Evolutionary conservation across 169 alveolate genomes (phyloP).

Genomic region (Eimeria tenella): DNA sequence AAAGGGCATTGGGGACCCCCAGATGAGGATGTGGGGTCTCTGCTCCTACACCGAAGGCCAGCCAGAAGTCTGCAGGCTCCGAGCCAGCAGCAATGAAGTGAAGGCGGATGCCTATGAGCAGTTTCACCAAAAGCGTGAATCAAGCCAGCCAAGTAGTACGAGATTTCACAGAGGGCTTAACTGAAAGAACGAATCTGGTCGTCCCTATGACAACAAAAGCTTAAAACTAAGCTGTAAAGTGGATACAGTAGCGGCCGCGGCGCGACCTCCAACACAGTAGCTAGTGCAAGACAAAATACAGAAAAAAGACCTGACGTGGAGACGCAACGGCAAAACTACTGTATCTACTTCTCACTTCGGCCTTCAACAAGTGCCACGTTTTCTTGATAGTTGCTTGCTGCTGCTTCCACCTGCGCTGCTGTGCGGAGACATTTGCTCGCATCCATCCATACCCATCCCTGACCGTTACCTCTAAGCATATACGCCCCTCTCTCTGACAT

Average conservation of each 20-base stretch:
- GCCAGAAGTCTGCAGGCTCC: slow-evolving; percentile 64
- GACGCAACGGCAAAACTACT: too few species aligned
- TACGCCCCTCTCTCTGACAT: slow-evolving; percentile 43
- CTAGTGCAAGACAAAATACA: too few species aligned
- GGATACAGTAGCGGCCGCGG: background rate
- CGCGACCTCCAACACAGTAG: too few species aligned
- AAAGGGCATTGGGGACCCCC: slow-evolving; percentile 35
- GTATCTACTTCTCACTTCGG: slow-evolving; percentile 11
- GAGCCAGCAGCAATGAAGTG: slow-evolving; percentile 47
- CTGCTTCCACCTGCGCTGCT: slow-evolving; percentile 40
- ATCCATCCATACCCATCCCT: slow-evolving; percentile 63
- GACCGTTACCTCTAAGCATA: slow-evolving; percentile 17
- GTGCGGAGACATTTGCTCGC: slow-evolving; percentile 65
- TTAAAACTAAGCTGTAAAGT: background rate
- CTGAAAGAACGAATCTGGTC: too few species aligned
- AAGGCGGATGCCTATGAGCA: slow-evolving; percentile 28
- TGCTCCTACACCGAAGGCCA: slow-evolving; percentile 7
- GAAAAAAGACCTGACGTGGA: background rate
- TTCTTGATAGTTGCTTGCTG: slow-evolving; percentile 42
- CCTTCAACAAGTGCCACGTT: slow-evolving; percentile 62
- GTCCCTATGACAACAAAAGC: background rate
- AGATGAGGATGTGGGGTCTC: slow-evolving; percentile 49
- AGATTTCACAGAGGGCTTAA: too few species aligned
- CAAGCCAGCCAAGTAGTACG: too few species aligned
- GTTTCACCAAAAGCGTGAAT: background rate